These are phyloP conservation scores for Nematocida sp. DNA, from an alignment of 371 early-diverging fungal genomes.

Conservation along the genomic window DNA sequence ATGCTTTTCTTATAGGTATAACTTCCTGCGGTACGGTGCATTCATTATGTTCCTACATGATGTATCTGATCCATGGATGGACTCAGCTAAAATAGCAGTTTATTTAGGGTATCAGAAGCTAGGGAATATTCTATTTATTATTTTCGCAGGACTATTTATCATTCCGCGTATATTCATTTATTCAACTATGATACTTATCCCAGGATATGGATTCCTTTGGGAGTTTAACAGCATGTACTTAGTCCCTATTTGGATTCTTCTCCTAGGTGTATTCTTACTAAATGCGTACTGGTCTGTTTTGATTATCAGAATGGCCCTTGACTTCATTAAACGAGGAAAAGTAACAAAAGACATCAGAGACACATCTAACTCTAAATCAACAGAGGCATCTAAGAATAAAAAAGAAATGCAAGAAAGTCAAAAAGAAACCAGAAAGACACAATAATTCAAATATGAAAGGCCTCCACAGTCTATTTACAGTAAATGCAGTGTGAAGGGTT, in stretches of 20 bases:
- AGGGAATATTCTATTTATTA: constrained; percentile 71
- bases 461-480: too few relatives aligned
- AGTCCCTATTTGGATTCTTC: constrained; percentile 50
- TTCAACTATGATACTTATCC: constrained; percentile 57
- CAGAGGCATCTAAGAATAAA: not conserved
- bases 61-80: constrained; percentile 73
- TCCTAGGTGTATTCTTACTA: constrained; percentile 46
- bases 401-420: not conserved
- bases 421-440: not conserved
- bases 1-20: constrained; percentile 67
- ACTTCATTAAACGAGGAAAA: constrained; percentile 48
- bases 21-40: constrained; percentile 71
- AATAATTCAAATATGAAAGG: too few relatives aligned
- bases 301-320: constrained; percentile 45
- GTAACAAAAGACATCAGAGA: constrained; percentile 54
- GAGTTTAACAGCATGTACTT: constrained; percentile 19
- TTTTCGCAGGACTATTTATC: constrained; percentile 72
- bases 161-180: constrained; percentile 69
- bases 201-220: constrained; percentile 49
- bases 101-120: constrained; percentile 68
- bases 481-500: too few relatives aligned
- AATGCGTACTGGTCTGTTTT: constrained; percentile 52
- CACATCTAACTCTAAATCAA: not conserved
- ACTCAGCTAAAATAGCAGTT: constrained; percentile 72
- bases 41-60: constrained; percentile 73